phyloP scores from a whole-genome alignment of 1,284 basidiomycete species.

The Ganoderma sinense region DNA sequence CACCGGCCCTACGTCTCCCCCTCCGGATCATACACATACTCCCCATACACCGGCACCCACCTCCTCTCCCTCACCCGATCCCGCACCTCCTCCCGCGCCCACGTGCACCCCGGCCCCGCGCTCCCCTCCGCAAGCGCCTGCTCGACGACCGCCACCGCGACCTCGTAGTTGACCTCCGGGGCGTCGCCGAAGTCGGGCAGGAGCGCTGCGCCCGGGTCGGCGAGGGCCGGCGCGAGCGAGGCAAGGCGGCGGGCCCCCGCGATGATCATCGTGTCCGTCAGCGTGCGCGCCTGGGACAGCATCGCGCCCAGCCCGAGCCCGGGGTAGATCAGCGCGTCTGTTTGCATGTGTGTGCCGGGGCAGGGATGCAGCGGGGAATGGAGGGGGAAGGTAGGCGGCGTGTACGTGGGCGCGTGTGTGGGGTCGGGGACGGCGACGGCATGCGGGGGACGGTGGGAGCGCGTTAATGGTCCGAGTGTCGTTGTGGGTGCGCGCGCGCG shows the following conservation, averaged over 20 bases:
- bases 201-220: conserved; percentile 68
- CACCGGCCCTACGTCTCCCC: conserved; percentile 45
- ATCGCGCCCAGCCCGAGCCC: conserved; percentile 82
- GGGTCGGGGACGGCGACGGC: neutral
- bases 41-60: conserved; percentile 70
- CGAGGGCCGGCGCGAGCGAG: conserved; percentile 76
- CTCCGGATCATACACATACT: conserved; percentile 68
- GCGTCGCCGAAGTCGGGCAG: conserved; percentile 80
- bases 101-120: conserved; percentile 52
- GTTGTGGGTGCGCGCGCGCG: conserved; percentile 2
- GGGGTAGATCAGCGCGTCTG: conserved; percentile 82
- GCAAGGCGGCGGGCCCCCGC: conserved; percentile 79
- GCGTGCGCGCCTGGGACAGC: conserved; percentile 62
- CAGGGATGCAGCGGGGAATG: neutral
- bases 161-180: conserved; percentile 75
- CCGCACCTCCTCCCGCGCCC: conserved; percentile 61
- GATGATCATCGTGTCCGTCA: conserved; percentile 83
- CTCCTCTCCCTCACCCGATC: conserved; percentile 57
- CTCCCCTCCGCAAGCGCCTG: conserved; percentile 78
- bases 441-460: neutral
- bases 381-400: neutral
- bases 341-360: neutral
- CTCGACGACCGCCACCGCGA: conserved; percentile 83
- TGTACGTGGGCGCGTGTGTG: neutral
- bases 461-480: neutral